Evolutionary conservation across 176 grass and related monocot genomes (phyloP).

Genomic region (Eremochloa ophiuroides): DNA sequence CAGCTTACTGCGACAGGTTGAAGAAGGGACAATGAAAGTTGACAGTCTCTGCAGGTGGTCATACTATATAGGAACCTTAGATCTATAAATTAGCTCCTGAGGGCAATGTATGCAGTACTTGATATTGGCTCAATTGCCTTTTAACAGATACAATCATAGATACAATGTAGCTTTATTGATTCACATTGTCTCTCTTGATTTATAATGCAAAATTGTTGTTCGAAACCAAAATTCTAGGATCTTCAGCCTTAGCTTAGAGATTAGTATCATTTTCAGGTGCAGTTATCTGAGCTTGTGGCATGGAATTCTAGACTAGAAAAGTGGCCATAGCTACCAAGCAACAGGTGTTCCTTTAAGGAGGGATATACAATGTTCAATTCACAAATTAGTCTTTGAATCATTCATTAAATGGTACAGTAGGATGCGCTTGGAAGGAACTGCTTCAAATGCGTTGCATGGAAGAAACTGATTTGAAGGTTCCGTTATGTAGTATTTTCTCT

Average conservation of each 20-base stretch:
- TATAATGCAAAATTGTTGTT: not conserved
- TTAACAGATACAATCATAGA: constrained; percentile 10
- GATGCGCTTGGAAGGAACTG: too few species aligned
- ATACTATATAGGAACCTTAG: constrained; percentile 19
- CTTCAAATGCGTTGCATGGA: too few species aligned
- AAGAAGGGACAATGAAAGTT: not conserved
- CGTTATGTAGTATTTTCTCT: too few species aligned
- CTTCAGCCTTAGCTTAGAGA: not conserved
- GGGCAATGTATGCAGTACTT: constrained; percentile 22
- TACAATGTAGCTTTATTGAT: not conserved
- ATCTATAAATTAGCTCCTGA: constrained; percentile 13
- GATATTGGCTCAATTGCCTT: not conserved
- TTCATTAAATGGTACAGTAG: too few species aligned
- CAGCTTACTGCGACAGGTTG: constrained; percentile 1
- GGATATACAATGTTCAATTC: too few species aligned
- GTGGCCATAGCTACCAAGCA: not conserved
- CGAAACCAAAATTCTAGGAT: not conserved
- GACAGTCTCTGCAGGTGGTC: constrained; percentile 5
- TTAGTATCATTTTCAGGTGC: not conserved
- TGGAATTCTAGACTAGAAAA: not conserved
- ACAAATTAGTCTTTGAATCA: too few species aligned
- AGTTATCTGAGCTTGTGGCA: not conserved
- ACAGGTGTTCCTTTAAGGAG: too few species aligned
- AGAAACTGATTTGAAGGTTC: too few species aligned
- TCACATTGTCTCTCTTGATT: not conserved